Conservation (phyloP, 345 rosid genomes). For the Lenwebbia sp. region DNA sequence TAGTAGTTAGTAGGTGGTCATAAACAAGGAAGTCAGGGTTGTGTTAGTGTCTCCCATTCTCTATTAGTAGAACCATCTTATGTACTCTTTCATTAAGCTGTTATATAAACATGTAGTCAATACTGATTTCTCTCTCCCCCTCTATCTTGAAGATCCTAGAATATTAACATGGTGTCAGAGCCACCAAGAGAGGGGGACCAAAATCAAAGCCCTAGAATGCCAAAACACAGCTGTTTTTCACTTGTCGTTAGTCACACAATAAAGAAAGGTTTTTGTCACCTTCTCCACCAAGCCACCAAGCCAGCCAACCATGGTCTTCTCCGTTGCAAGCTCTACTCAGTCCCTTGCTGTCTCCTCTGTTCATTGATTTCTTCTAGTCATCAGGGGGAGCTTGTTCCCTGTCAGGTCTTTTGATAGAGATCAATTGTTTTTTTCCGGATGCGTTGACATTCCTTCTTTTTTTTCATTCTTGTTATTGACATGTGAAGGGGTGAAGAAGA, state of each 20-base stretch:
- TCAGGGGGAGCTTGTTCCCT: neutral
- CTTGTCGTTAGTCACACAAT: neutral
- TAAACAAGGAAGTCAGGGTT: neutral
- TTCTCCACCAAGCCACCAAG: neutral
- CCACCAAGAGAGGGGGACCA: neutral
- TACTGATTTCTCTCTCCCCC: too few relatives aligned
- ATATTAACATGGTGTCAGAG: neutral
- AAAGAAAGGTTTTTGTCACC: neutral
- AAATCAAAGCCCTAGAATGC: neutral
- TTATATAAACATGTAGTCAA: too few relatives aligned
- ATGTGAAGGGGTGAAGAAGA: too few relatives aligned
- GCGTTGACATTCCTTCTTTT: too few relatives aligned
- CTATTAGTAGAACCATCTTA: neutral
- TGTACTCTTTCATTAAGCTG: too few relatives aligned
- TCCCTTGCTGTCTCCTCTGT: neutral
- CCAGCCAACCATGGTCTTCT: neutral
- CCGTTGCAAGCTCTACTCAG: neutral
- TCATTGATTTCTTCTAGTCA: neutral
- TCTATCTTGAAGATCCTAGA: neutral
- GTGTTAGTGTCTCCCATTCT: neutral
- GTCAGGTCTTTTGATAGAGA: neutral
- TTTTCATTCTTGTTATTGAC: too few relatives aligned
- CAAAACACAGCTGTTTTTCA: neutral
- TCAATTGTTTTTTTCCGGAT: too few relatives aligned
- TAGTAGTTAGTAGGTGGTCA: neutral